These are phyloP conservation scores for Globisporangium ultimum DNA, from an alignment of 352 stramenopile species.

Conservation along the genomic window DNA sequence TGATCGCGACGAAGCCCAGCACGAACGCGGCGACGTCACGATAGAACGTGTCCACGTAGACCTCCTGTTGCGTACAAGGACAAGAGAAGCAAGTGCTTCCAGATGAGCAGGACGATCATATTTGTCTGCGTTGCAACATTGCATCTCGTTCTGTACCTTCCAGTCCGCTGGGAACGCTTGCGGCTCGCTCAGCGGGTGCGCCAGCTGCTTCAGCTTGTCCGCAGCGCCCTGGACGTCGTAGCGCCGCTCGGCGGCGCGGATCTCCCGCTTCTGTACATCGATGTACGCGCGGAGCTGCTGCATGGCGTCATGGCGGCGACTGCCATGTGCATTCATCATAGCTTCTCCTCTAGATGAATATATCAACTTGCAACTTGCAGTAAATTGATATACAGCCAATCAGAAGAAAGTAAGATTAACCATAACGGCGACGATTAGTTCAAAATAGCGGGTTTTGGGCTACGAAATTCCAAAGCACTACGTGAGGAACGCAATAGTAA, in stretches of 20 bases:
- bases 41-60: constrained; percentile 59
- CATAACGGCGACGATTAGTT: no score
- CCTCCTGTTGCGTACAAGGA: constrained; percentile 16
- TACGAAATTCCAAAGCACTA: not conserved
- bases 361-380: not conserved
- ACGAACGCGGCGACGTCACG: constrained; percentile 50
- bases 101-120: no score
- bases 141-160: constrained; percentile 31
- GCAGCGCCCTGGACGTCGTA: constrained; percentile 42
- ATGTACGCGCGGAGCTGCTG: constrained; percentile 49
- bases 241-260: constrained; percentile 39
- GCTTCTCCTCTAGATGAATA: not conserved
- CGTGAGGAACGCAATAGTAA: constrained; percentile 21
- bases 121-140: not conserved
- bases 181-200: constrained; percentile 26
- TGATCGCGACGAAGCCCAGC: constrained; percentile 48
- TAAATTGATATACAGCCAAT: not conserved
- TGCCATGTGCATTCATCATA: not conserved
- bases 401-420: no score
- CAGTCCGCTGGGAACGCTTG: constrained; percentile 30
- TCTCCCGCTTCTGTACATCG: constrained; percentile 35
- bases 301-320: constrained; percentile 14
- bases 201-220: constrained; percentile 27
- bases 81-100: not conserved
- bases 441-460: no score